Evolutionary conservation across 805 yeast species (phyloP), one percentile per base, ranked within the genome.

Genomic region (Wickerhamomyces strasburgensis): DNA sequence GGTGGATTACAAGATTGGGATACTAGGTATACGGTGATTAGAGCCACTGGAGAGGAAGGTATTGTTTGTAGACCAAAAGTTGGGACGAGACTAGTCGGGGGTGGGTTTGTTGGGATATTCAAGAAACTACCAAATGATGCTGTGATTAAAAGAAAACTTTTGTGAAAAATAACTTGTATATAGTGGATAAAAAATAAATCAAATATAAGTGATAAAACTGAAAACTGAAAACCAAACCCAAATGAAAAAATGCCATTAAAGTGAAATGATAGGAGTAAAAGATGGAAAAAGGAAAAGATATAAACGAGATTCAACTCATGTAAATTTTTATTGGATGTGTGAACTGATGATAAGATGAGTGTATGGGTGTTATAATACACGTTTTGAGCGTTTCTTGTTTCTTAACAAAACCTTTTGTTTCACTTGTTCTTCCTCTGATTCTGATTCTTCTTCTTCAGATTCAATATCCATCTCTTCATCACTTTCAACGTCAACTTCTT

Each of bases 401-500:
- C 52, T 58, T 36, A 59, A 49, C 27, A 46, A 24, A 19, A 54
- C 48, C 65, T 70, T 67, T 56, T 72, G 65, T 60, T 59, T 67
- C 56, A 68, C 68, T 52, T 67, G 54, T 67, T 72, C 65, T 58
- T 61, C 59, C 43, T 53, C 69, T 73, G 77, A 67, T 80, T 80
- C 54, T 17, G 35, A 27, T 51, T 67, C 49, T 69, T 72, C 64
- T 59, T 61, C 58, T 39, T 51, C 68, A 73, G 76, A 67, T 80
- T 80, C 52, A n/a, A 37, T 19, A 16, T 44, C 48, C 45, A 41
- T 44, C 38, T 43, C 49, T 31, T 47, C 74, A 71, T 49, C 68
- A 75, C 77, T 68, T 80, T 80, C 74, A 73, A 82, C 67, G 58
- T 73, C 62, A 53, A 66, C 48, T 54, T 70, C 78, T 50, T 77